phyloP scores from a whole-genome alignment of 139 green algal genomes.

The Coccomyxa sp. region DNA sequence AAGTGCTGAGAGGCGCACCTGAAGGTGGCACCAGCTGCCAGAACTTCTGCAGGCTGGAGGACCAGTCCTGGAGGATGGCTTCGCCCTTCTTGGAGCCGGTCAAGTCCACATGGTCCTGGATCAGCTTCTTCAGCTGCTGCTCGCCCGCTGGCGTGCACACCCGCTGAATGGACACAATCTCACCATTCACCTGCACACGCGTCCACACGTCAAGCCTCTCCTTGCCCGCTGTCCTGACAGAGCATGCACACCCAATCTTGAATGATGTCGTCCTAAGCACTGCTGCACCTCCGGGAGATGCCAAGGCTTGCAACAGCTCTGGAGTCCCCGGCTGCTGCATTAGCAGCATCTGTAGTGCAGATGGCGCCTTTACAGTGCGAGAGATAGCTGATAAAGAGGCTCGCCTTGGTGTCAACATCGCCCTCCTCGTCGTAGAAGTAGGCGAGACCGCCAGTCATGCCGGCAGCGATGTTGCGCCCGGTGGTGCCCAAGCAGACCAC shows the following conservation, averaged over 20 bases:
- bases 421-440: constrained; percentile 97
- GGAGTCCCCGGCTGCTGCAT: no score
- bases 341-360: no score
- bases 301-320: neutral
- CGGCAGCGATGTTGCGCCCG: constrained; percentile 93
- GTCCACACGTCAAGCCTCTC: neutral
- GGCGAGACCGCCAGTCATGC: constrained; percentile 96
- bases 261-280: no score
- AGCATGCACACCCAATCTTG: no score
- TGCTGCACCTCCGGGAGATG: neutral
- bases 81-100: constrained; percentile 75
- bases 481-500: constrained; percentile 45
- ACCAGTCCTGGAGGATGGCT: constrained; percentile 80
- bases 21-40: constrained; percentile 95
- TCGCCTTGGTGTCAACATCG: constrained; percentile 78
- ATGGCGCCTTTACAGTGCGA: no score
- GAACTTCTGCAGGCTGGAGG: constrained; percentile 73
- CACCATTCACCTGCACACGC: constrained; percentile 81
- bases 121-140: constrained; percentile 79
- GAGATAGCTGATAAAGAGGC: no score
- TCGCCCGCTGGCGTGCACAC: constrained; percentile 79
- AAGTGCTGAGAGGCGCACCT: no score
- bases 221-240: no score
- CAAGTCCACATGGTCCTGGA: constrained; percentile 76
- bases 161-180: constrained; percentile 95